A percentile compares a stretch with the other conserved stretches of the same genome.
Evolutionary conservation across 306 rosid genomes (phyloP).

Genomic region (Rubus idaeus): DNA sequence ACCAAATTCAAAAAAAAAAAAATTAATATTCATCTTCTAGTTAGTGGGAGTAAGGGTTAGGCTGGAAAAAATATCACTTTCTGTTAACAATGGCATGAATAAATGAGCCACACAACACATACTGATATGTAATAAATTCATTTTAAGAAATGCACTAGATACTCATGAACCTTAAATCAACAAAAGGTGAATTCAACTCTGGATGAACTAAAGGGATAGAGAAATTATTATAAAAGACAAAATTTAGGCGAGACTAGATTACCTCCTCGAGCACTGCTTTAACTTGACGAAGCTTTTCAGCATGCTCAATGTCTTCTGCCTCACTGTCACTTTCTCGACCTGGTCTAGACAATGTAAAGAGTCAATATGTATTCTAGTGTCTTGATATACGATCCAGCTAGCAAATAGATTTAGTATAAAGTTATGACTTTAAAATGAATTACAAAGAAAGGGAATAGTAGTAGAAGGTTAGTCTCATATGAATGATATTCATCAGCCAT

Average conservation of each 20-base stretch:
- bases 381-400: slow-evolving; percentile 15
- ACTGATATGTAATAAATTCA: neutral
- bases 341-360: slow-evolving; percentile 53
- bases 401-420: slow-evolving; percentile 18
- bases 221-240: neutral
- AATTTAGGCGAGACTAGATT: slow-evolving; percentile 18
- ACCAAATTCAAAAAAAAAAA: neutral
- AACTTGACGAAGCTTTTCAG: slow-evolving; percentile 98
- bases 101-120: neutral
- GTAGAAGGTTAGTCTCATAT: neutral
- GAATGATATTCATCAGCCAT: neutral
- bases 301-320: slow-evolving; percentile 94
- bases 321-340: slow-evolving; percentile 90
- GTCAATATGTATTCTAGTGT: slow-evolving; percentile 17
- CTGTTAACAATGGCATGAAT: neutral
- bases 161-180: neutral
- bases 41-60: neutral
- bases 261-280: slow-evolving; percentile 99
- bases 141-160: neutral
- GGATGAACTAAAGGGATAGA: neutral
- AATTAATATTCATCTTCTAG: neutral
- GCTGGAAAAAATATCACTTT: neutral
- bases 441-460: slow-evolving; percentile 8
- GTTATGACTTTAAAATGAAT: slow-evolving; percentile 1
- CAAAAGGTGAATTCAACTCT: neutral